Evolutionary conservation across 2,329 filamentous ascomycete species (phyloP), one percentile per base, ranked within the genome.

Genomic region (Ilyonectria sp.): DNA sequence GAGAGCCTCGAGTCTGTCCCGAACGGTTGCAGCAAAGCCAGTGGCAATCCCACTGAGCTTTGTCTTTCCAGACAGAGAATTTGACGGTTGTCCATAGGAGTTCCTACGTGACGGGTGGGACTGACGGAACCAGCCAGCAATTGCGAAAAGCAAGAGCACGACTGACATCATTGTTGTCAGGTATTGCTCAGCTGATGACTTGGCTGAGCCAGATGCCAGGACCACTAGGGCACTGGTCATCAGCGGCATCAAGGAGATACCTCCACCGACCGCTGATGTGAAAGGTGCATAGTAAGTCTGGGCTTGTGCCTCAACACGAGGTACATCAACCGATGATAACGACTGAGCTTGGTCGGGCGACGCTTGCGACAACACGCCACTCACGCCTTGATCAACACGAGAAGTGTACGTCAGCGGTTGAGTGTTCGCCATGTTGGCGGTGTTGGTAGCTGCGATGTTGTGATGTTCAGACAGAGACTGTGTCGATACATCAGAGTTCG

Each of bases 1-100:
- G 33, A 68, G 11, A 21, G 47, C n/a, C n/a, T 23, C 31, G 33
- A 49, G n/a, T 19, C 61, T 57, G 21, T 46, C 49, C 37, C 53
- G 17, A 8, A 50, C 37, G 9, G 35, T 44, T 19, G 44, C 11
- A 19, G 57, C 26, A 13, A 63, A 21, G 29, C 35, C 46, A 6
- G 21, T 43, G 6, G 7, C 6, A 23, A 46, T 46, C 26, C 29
- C 9, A 21, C 44, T 47, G 46, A 53, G 8, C n/a, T 29, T 47
- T 50, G 43, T 6, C 23, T 44, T 19, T 29, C 31, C 23, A 26
- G 19, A 21, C 3, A 29, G 3, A 37, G 19, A 29, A 58, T n/a
- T 31, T 10, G 29, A 17, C 26, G 8, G 26, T 44, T 29, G 37
- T 57, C 40, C 54, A n/a, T 33, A 15, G 17, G 29, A 21, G 3